Evolutionary conservation across 768 basidiomycete species (phyloP).

Genomic region (Mycena epipterygia): DNA sequence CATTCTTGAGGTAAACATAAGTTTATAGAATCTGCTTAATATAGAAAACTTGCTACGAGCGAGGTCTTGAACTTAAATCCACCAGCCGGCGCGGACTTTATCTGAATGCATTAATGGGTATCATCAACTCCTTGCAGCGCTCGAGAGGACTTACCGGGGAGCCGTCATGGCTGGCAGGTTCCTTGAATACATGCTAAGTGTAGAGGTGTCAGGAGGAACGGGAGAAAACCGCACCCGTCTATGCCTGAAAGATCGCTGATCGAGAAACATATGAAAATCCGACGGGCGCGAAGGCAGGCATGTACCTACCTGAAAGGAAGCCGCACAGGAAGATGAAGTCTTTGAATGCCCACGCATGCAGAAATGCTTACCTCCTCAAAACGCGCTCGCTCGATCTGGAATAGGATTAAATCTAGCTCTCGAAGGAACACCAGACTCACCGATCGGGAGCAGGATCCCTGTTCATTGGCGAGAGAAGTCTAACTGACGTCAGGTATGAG

Average conservation of each 20-base stretch:
- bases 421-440: not conserved
- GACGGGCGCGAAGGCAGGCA: not conserved
- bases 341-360: not conserved
- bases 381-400: constrained; percentile 17
- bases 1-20: not conserved
- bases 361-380: constrained; percentile 7
- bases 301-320: not conserved
- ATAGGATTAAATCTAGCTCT: not conserved
- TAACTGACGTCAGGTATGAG: not conserved
- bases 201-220: not conserved
- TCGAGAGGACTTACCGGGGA: constrained; percentile 4
- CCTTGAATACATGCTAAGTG: not conserved
- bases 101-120: not conserved
- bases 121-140: not conserved
- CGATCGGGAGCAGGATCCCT: constrained; percentile 1
- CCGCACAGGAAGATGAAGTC: not conserved
- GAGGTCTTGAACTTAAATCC: not conserved
- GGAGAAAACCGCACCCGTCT: constrained; percentile 10
- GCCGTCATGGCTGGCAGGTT: constrained; percentile 15
- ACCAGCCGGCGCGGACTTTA: constrained; percentile 6
- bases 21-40: not conserved
- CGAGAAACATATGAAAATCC: not conserved
- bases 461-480: not conserved
- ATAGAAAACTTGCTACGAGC: not conserved
- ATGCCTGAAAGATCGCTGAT: constrained; percentile 7